Percentiles rank a stretch among this genome's conserved stretches.
Evolutionary conservation across 768 basidiomycete genomes (phyloP).

Genomic region (Suillus clintonianus): DNA sequence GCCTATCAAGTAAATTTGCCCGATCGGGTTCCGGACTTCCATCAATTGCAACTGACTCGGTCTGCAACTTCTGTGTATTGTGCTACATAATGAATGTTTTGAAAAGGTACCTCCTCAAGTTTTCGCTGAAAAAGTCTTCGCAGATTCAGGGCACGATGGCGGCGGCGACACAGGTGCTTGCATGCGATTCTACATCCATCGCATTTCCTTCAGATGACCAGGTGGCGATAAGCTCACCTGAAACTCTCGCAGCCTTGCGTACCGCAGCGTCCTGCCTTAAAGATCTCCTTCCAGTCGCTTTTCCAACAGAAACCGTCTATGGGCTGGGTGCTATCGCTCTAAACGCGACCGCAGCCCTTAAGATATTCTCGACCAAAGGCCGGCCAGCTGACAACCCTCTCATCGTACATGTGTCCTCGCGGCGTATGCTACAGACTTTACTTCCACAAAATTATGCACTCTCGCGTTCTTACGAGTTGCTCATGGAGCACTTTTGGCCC

Average conservation of each 20-base stretch:
- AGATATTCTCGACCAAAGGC: slow-evolving; percentile 88
- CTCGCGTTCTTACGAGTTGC: slow-evolving; percentile 63
- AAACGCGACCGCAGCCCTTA: slow-evolving; percentile 57
- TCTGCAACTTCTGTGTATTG: neutral
- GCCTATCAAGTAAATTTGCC: neutral
- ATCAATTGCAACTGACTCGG: neutral
- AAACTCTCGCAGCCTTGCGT: slow-evolving; percentile 55
- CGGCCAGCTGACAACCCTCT: slow-evolving; percentile 95
- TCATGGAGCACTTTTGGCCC: slow-evolving; percentile 92
- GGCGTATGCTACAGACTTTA: slow-evolving; percentile 74
- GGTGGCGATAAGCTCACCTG: slow-evolving; percentile 50
- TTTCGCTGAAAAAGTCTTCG: slow-evolving; percentile 27
- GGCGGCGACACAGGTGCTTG: slow-evolving; percentile 44
- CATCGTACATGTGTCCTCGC: slow-evolving; percentile 93
- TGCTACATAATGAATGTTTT: slow-evolving; percentile 9
- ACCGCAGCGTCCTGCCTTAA: slow-evolving; percentile 58
- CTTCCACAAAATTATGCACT: slow-evolving; percentile 67
- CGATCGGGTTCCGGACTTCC: neutral
- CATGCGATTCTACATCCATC: slow-evolving; percentile 66
- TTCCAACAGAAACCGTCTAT: slow-evolving; percentile 98
- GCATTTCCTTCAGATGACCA: slow-evolving; percentile 48
- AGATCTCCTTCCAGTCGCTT: slow-evolving; percentile 63
- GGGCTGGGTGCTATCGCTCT: slow-evolving; percentile 91
- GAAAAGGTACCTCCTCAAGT: slow-evolving; percentile 7
- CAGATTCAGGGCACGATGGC: slow-evolving; percentile 10